Conservation (phyloP, 139 green algal species). For the Picochlorum sp. region DNA sequence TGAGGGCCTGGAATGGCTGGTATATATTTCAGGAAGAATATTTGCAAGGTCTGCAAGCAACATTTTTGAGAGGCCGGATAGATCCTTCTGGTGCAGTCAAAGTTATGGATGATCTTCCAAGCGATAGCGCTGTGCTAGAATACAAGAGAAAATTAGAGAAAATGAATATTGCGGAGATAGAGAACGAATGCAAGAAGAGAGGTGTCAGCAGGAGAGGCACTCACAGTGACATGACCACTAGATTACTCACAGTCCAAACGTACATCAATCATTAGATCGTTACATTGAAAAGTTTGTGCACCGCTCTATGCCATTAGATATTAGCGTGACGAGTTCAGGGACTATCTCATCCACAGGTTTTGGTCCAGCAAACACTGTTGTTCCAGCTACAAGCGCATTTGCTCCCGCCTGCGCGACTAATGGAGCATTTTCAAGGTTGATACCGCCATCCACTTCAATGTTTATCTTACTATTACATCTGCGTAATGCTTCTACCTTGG, state of each 20-base stretch:
- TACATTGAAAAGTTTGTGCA: background rate
- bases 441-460: slow-evolving; percentile 79
- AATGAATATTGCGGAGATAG: slow-evolving; percentile 51
- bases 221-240: slow-evolving; percentile 21
- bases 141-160: slow-evolving; percentile 32
- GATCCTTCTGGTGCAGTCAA: background rate
- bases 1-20: slow-evolving; percentile 74
- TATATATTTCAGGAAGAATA: slow-evolving; percentile 85
- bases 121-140: background rate
- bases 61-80: slow-evolving; percentile 39
- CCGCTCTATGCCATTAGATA: background rate
- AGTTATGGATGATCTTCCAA: background rate
- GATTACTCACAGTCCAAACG: slow-evolving; percentile 39
- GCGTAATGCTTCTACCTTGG: slow-evolving; percentile 56
- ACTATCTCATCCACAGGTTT: slow-evolving; percentile 24
- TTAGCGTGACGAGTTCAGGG: slow-evolving; percentile 19
- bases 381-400: slow-evolving; percentile 82
- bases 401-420: slow-evolving; percentile 65
- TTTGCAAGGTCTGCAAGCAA: slow-evolving; percentile 77
- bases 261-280: slow-evolving; percentile 33
- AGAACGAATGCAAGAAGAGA: slow-evolving; percentile 42
- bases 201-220: slow-evolving; percentile 47
- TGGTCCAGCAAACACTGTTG: slow-evolving; percentile 57
- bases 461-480: slow-evolving; percentile 42
- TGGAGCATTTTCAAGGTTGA: slow-evolving; percentile 54